These are phyloP conservation scores for Elsinoe batatas DNA, from an alignment of 2,329 filamentous ascomycete species.

Conservation along the genomic window DNA sequence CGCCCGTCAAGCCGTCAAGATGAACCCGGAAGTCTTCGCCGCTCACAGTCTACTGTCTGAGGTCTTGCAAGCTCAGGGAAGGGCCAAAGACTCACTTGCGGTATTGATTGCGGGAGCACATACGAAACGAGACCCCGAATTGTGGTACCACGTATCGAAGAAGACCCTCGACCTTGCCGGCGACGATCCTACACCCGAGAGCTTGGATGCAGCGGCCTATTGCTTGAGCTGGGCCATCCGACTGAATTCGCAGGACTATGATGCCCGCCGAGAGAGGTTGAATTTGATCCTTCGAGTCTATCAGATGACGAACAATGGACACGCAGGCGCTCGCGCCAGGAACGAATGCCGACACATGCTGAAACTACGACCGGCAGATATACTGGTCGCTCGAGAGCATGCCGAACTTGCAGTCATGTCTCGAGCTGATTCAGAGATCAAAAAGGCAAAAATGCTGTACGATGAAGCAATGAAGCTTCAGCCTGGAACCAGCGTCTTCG, in stretches of 20 bases:
- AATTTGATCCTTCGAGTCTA: constrained; percentile 41
- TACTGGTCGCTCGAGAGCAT: constrained; percentile 44
- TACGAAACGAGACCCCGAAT: constrained; percentile 44
- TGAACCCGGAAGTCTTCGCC: constrained; percentile 53
- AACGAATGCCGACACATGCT: constrained; percentile 47
- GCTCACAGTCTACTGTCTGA: constrained; percentile 53
- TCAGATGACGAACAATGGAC: constrained; percentile 24
- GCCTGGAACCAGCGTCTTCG: constrained; percentile 21
- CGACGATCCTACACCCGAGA: constrained; percentile 32
- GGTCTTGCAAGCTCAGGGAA: constrained; percentile 46
- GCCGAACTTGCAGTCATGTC: constrained; percentile 41
- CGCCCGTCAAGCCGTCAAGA: constrained; percentile 40
- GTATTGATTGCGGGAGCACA: constrained; percentile 50
- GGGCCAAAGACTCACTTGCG: constrained; percentile 46
- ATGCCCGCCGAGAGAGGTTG: constrained; percentile 46
- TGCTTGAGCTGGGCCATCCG: constrained; percentile 46
- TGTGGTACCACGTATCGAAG: constrained; percentile 49
- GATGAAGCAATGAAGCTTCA: constrained; percentile 44
- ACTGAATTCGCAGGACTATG: constrained; percentile 42
- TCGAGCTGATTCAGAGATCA: constrained; percentile 20
- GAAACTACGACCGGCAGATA: constrained; percentile 44
- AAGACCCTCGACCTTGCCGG: constrained; percentile 42
- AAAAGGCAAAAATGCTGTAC: constrained; percentile 31
- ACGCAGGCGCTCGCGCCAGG: constrained; percentile 36
- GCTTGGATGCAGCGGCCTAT: constrained; percentile 41